A percentile compares a stretch with the other conserved stretches of the same genome.
Conservation (phyloP, 192 early-diverging fungal species). For the Jimgerdemannia flammicorona region DNA sequence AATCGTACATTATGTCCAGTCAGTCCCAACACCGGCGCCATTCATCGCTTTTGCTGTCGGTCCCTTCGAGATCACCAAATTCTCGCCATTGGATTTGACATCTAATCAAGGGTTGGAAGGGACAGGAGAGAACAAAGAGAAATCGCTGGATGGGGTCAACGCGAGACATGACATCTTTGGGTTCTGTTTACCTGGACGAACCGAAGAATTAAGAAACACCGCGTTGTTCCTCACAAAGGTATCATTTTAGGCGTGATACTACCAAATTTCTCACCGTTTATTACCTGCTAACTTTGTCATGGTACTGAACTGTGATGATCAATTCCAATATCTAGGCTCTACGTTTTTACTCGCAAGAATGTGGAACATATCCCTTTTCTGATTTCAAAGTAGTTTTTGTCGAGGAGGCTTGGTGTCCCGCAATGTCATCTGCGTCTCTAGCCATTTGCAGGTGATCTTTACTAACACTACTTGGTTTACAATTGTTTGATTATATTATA, state of each 20-base stretch:
- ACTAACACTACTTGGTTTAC: not conserved
- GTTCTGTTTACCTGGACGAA: conserved; percentile 61
- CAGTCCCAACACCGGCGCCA: conserved; percentile 64
- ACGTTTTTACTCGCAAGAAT: conserved; percentile 84
- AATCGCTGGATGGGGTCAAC: conserved; percentile 32
- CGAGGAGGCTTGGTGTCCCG: conserved; percentile 65
- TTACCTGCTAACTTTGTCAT: not conserved
- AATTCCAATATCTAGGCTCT: conserved; percentile 50
- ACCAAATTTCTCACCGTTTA: not conserved
- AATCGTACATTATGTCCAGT: conserved; percentile 65
- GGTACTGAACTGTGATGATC: not conserved
- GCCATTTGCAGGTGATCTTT: conserved; percentile 57
- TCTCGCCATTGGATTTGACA: conserved; percentile 29
- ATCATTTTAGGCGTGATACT: conserved; percentile 8
- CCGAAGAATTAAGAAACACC: conserved; percentile 60
- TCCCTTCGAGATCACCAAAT: conserved; percentile 48
- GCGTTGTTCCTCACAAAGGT: conserved; percentile 57
- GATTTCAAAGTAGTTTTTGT: conserved; percentile 89
- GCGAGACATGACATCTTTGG: conserved; percentile 54
- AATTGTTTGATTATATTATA: not conserved
- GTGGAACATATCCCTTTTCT: conserved; percentile 83
- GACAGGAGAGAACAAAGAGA: conserved; percentile 23
- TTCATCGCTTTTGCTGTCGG: conserved; percentile 73
- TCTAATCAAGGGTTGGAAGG: not conserved
- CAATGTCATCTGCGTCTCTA: conserved; percentile 75